Evolutionary conservation across 306 rosid genomes (phyloP), one percentile per base, ranked within the genome.

Genomic region (Prosopis cineraria): DNA sequence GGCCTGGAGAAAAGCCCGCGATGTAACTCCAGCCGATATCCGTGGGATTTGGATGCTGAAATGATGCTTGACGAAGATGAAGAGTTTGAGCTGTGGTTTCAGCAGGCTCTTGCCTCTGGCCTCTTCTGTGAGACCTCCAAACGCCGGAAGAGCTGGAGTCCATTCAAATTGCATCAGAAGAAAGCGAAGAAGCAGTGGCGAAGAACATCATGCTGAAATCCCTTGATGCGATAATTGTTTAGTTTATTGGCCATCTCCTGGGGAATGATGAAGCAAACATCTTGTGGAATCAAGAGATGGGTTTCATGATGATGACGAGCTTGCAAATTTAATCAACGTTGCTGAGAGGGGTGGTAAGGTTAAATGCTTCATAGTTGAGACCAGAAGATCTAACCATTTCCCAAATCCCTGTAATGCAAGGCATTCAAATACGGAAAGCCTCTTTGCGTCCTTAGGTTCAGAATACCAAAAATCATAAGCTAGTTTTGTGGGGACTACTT

Each of bases 91-190:
- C 58, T 89, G 75, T 96, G 99, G 99, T 93, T 96, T 80, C 98
- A 96, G 87, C 89, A 96, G 85, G 99, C 99, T 22, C 91, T 96
- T 75, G 98, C 98, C 44, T 87, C 96, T 0, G 99, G 99, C 48
- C 80, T 91, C 83, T 96, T 96, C 60, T 91, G 99, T 0, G 99
- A 96, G 86, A 40, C 93, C 66, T 86, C 99, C 33, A 96, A 91
- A 78, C 96, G 96, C 60, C 82, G 99, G 71, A 96, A 96, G 90
- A 96, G 97, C 79, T 96, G 99, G 99, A 91, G 97, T 72, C 97
- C 98, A 0, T 96, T 96, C 96, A 96, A 96, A 63, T 79, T 93
- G 85, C 84, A 74, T 84, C 96, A 91, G 27, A 88, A 82, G 87
- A 93, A 82, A 85, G 94, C 93, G 78, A 95, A 91, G 86, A 96